phyloP scores from a whole-genome alignment of 768 basidiomycete genomes.

The Tylopilus felleus region DNA sequence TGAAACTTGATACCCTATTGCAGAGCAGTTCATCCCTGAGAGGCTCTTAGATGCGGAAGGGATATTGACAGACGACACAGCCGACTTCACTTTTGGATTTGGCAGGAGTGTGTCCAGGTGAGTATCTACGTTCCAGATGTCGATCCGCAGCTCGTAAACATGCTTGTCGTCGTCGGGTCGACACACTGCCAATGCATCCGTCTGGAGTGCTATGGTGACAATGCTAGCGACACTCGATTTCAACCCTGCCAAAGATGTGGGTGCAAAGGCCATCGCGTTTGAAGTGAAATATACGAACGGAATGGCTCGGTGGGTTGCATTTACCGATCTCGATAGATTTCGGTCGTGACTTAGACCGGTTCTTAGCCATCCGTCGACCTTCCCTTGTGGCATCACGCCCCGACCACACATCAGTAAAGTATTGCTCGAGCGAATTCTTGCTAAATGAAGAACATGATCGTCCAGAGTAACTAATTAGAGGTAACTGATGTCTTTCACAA shows the following conservation, averaged over 20 bases:
- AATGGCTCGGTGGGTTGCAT: slow-evolving; percentile 6
- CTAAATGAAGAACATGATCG: too few relatives aligned
- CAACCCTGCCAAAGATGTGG: slow-evolving; percentile 7
- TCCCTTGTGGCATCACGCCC: slow-evolving; percentile 16
- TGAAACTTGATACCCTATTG: slow-evolving; percentile 16
- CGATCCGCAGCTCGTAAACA: background rate
- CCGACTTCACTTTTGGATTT: slow-evolving; percentile 17
- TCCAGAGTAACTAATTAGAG: background rate
- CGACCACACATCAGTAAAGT: slow-evolving; percentile 7
- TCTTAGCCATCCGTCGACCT: slow-evolving; percentile 8
- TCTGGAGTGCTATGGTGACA: slow-evolving; percentile 13
- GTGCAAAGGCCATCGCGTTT: slow-evolving; percentile 6
- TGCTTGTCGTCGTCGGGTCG: slow-evolving; percentile 4
- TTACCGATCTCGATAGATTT: background rate
- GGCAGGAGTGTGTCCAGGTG: slow-evolving; percentile 18
- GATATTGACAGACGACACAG: slow-evolving; percentile 7
- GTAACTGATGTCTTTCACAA: background rate
- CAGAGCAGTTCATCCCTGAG: slow-evolving; percentile 14
- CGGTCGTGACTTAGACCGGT: background rate
- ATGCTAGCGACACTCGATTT: slow-evolving; percentile 24
- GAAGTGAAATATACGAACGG: slow-evolving; percentile 2
- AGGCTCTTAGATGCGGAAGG: slow-evolving; percentile 9
- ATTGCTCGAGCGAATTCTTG: slow-evolving; percentile 2
- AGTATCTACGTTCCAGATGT: background rate
- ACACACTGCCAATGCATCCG: slow-evolving; percentile 1